phyloP scores from a whole-genome alignment of 257 asterid genomes.

The Solanum raphanifolium region DNA sequence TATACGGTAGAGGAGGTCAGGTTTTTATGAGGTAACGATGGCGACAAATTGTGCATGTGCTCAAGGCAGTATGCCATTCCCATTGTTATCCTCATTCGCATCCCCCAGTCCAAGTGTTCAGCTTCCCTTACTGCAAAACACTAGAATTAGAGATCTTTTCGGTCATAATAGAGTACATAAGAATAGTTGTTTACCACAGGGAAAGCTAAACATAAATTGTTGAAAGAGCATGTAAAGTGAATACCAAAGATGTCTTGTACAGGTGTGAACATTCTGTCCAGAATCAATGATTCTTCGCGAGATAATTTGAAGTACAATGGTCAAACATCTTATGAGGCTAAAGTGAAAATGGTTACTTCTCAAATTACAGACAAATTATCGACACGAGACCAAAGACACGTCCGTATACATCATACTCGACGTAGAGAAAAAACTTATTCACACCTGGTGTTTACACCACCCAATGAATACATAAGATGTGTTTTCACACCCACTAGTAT shows the following conservation, averaged over 20 bases:
- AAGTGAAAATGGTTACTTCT: background rate
- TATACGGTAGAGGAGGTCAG: conserved; percentile 56
- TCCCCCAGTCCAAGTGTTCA: conserved; percentile 76
- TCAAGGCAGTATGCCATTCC: conserved; percentile 82
- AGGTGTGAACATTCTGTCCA: background rate
- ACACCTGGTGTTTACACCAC: background rate
- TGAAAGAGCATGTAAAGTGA: background rate
- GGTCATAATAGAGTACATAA: background rate
- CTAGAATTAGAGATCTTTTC: background rate
- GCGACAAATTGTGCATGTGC: conserved; percentile 63
- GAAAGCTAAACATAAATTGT: background rate
- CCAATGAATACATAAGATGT: background rate
- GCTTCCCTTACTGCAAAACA: conserved; percentile 62
- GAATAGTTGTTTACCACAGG: background rate
- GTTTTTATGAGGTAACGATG: conserved; percentile 51
- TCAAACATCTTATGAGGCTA: background rate
- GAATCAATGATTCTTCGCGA: background rate
- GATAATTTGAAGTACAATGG: background rate
- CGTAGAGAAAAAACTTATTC: background rate
- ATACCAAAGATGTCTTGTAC: background rate
- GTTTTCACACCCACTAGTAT: background rate
- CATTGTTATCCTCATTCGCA: conserved; percentile 78
- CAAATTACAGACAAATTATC: background rate
- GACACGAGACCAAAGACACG: background rate
- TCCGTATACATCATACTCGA: background rate